Percentiles rank a stretch among this genome's conserved stretches.
These are phyloP conservation scores for Backusella tuberculispora DNA, from an alignment of 192 early-diverging fungal species.

Conservation along the genomic window DNA sequence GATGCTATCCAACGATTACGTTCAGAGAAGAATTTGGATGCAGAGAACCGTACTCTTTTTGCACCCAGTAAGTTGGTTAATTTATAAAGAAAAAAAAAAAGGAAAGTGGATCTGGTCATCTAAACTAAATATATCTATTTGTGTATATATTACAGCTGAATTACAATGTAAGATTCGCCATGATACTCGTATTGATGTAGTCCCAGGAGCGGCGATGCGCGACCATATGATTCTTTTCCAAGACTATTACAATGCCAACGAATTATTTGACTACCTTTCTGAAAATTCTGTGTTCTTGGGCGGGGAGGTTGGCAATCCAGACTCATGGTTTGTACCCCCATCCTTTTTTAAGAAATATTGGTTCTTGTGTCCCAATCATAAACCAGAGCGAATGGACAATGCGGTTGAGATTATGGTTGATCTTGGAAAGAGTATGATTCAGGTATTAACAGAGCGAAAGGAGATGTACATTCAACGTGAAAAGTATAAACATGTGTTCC, in stretches of 20 bases:
- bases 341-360: conserved; percentile 34
- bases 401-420: conserved; percentile 26
- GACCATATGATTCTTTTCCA: conserved; percentile 37
- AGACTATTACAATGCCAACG: conserved; percentile 37
- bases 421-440: conserved; percentile 24
- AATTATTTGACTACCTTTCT: conserved; percentile 26
- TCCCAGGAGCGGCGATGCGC: conserved; percentile 36
- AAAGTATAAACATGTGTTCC: background rate
- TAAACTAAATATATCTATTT: background rate
- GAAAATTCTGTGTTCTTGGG: conserved; percentile 29
- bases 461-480: conserved; percentile 15
- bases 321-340: conserved; percentile 37
- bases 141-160: conserved; percentile 30
- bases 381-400: conserved; percentile 33
- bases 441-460: background rate
- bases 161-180: conserved; percentile 36
- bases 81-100: background rate
- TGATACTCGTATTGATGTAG: conserved; percentile 34
- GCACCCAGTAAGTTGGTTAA: conserved; percentile 22
- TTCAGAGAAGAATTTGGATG: conserved; percentile 16
- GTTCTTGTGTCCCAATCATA: conserved; percentile 38
- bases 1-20: conserved; percentile 29
- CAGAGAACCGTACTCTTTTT: conserved; percentile 8
- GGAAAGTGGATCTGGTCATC: background rate
- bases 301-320: conserved; percentile 36